These are phyloP conservation scores for Solanum lycopersicoides DNA, from an alignment of 257 asterid genomes.

Conservation along the genomic window DNA sequence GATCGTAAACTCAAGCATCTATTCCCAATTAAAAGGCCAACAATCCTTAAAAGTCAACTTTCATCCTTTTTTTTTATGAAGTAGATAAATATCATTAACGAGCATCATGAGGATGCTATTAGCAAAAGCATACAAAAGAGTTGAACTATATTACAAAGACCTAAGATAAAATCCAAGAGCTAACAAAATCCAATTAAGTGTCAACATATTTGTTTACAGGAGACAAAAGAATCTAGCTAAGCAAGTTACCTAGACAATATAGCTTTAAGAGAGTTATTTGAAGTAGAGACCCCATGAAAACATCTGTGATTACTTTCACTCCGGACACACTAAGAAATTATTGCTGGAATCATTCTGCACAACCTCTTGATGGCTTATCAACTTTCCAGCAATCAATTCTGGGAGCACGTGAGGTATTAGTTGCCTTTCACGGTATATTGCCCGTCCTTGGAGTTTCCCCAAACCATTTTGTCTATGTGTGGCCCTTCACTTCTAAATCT, in stretches of 20 bases:
- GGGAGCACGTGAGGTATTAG: not conserved
- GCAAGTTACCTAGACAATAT: not conserved
- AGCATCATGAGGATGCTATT: not conserved
- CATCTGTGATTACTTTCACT: not conserved
- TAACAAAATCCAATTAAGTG: not conserved
- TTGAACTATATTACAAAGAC: not conserved
- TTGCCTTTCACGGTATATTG: not conserved
- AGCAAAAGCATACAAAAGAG: not conserved
- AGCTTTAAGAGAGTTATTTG: not conserved
- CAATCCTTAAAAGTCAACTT: not conserved
- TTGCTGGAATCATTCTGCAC: not conserved
- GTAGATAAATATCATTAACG: not conserved
- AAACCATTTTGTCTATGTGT: not conserved
- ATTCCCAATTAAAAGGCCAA: not conserved
- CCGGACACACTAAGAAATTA: not conserved
- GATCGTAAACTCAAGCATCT: not conserved
- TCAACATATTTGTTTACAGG: not conserved
- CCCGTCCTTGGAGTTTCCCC: not conserved
- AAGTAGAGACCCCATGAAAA: not conserved
- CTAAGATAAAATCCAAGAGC: not conserved
- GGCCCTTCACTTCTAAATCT: not conserved
- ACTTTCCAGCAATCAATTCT: not conserved
- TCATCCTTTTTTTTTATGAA: not conserved
- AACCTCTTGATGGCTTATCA: not conserved
- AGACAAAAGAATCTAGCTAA: not conserved